Base-by-base conservation (phyloP, 805 yeast genomes). In the Myxozyma kluyveri region DNA sequence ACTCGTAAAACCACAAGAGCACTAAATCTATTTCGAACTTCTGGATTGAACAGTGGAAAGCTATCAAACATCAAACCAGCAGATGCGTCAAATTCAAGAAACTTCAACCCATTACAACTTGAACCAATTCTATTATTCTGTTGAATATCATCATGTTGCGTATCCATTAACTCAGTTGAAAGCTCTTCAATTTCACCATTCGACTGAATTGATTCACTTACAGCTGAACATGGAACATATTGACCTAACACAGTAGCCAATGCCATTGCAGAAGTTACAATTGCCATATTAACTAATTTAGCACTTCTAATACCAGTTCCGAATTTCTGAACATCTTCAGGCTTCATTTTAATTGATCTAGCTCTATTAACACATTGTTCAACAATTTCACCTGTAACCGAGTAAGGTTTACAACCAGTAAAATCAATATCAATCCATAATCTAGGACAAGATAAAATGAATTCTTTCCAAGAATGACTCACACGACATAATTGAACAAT, bases 341-440 rank as follows among this genome's bases (percentile, higher is more conserved):
- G 44, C 17, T 18, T 24, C 21, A 4, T 36, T 40, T 3, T 31
- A 12, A 3, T 39, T 46, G 7, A 17, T 45, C 39, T 3, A 1
- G 31, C n/a, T 32, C 39, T 9, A 22, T 18, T 6, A 17, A 42
- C 9, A 23, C 43, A 52, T 5, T 17, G 18, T 29, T 18, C 35
- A 12, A 52, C 10, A 4, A 45, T 27, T 10, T 38, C 7, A 19
- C 14, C n/a, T 4, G 49, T 35, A 9, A 52, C 26, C 1, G n/a
- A 18, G 17, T 17, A 23, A 9, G 19, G 46, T 4, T 43, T 35
- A 38, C 47, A 48, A 5, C 7, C 17, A 7, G 50, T 36, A 27
- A 48, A 48, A 29, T 52, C 56, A 24, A 52, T 29, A 10, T 18
- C 21, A 2, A 24, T 23, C 56, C 56, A 52, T 7, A 52, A 32